Base-by-base conservation (phyloP, 2,329 filamentous ascomycete species). In the Gliomastix tumulicola region DNA sequence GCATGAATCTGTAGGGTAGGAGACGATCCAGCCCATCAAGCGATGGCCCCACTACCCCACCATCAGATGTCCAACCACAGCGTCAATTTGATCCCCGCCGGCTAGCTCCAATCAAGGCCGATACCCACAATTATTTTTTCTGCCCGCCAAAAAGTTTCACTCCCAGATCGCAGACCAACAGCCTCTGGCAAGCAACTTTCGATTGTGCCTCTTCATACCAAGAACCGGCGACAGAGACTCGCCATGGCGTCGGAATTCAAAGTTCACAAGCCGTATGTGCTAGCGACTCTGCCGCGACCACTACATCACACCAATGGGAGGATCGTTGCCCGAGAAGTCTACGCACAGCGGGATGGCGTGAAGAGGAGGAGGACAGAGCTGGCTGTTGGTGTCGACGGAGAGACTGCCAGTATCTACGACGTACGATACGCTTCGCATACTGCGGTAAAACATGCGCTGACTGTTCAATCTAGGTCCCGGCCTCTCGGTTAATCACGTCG, bases 361-460 rank as follows among this genome's bases (percentile, higher is more conserved):
- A 77, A 72, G 59, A 69, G 73, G 47, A 79, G 79, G 60, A 71
- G 79, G 47, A 67, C 78, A 9, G 79, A 83, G 50, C 54, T 83
- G 33, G 72, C 69, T 9, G 74, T 82, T 20, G 79, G 78, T 16
- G 70, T 78, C 48, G 76, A 83, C 53, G 79, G 79, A 41, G 78
- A 82, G 51, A 73, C 76, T 5, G 63, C 79, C 4, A 82, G 79
- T 46, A 69, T 83, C 30, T 83, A 83, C 49, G 76, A 82, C 66
- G 76, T 79, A 48, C 48, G 74, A 54, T 33, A 36, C 30, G 7
- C 25, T 28, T 13, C 25, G 17, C 17, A 4, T 16, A 28, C 25
- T 28, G 11, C 13, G 25, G 25, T 13, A n/a, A 28, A 4, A n/a
- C 11, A 20, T 11, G 21, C 33, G 21, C 33, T 35, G 33, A 35